These are phyloP conservation scores for Azolla pinnata DNA, from an alignment of 75 land plant species.

Conservation along the genomic window DNA sequence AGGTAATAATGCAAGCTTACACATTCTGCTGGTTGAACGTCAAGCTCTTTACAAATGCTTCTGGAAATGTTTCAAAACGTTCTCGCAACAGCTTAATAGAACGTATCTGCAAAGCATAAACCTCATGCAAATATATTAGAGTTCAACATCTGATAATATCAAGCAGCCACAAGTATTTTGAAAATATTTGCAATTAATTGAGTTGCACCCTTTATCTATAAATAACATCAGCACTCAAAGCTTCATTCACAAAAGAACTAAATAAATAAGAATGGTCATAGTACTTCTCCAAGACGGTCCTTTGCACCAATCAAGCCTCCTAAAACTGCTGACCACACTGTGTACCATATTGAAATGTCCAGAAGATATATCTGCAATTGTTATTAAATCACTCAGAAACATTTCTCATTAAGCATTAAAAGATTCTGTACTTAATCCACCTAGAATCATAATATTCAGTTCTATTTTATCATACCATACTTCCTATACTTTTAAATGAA, in stretches of 20 bases:
- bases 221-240: neutral
- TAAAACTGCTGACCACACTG: conserved; percentile 66
- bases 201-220: neutral
- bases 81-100: conserved; percentile 84
- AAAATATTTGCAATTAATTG: neutral
- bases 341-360: conserved; percentile 87
- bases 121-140: neutral
- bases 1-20: too few species aligned
- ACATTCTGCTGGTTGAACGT: neutral
- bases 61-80: conserved; percentile 85
- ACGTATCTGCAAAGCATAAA: conserved; percentile 54
- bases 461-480: too few species aligned
- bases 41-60: conserved; percentile 46
- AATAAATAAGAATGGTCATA: conserved; percentile 6
- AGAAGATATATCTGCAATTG: conserved; percentile 74
- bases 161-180: neutral
- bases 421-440: too few species aligned
- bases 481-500: too few species aligned
- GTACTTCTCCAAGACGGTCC: conserved; percentile 84
- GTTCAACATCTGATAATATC: neutral
- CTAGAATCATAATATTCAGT: too few species aligned
- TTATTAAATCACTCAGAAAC: too few species aligned
- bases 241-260: too few species aligned
- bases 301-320: conserved; percentile 92
- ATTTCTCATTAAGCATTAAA: too few species aligned